Evolutionary conservation across 805 yeast species (phyloP), one percentile per base, ranked within the genome.

Genomic region (Kodamaea fukazawae): DNA sequence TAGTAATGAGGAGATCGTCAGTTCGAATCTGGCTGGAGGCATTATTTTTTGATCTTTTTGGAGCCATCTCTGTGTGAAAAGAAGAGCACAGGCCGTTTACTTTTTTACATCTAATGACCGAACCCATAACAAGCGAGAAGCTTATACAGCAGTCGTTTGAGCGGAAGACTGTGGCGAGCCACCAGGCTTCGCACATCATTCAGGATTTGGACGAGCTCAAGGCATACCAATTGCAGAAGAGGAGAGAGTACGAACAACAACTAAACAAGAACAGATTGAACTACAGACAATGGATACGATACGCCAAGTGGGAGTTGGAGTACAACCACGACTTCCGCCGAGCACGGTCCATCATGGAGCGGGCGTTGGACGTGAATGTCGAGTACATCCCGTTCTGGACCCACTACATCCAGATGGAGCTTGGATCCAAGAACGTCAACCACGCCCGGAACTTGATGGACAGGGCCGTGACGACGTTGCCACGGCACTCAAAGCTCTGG

Each of bases 381-480:
- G 77, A 81, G 20, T 79, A 83, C 55, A 80, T 90, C 2, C 89
- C 95, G 4, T 60, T 91, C 36, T 91, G 99, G 98, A 70, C 82
- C 3, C 73, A 86, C 14, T 91, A 93, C 59, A 76, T 86, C 8
- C 89, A 87, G 52, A 58, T 79, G 28, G 98, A 93, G 63, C 63
- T 90, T 32, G 76, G 81, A 45, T 70, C 74, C 28, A 76, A 79
- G 45, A 87, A 83, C 50, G 72, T 88, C 40, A 88, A 87, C 53
- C 97, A 90, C 63, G 97, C 97, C 0, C 67, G 96, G 49, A 90
- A 91, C 55, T 51, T 93, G 18, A 65, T 91, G 22, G 89, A 88
- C 38, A 66, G 97, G 31, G 95, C 88, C 0, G 80, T 85, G 0
- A 73, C 79, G 2, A 59, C 78, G 0, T 64, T 90, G 17, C 98